Conservation (phyloP, 1,139 yeast species). For the Trichomonascaceae sp. region DNA sequence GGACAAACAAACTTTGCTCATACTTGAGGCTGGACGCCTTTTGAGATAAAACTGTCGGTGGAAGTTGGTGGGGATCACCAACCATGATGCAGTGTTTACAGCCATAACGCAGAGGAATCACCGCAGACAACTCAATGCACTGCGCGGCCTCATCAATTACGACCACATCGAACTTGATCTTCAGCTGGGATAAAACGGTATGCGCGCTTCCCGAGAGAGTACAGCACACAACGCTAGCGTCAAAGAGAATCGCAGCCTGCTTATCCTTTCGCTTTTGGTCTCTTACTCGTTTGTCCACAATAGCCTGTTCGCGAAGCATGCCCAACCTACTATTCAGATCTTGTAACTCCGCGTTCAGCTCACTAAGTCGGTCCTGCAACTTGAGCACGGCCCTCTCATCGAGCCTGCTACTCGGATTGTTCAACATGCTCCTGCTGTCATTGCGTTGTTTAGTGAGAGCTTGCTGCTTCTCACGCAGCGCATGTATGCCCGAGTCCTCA, state of each 20-base stretch:
- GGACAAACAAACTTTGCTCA: slow-evolving; percentile 85
- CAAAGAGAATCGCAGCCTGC: slow-evolving; percentile 57
- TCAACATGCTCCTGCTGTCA: slow-evolving; percentile 30
- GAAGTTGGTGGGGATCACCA: slow-evolving; percentile 97
- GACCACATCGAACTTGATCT: slow-evolving; percentile 80
- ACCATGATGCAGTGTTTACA: slow-evolving; percentile 90
- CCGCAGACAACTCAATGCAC: slow-evolving; percentile 83
- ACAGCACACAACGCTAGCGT: slow-evolving; percentile 83
- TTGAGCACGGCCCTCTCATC: slow-evolving; percentile 9
- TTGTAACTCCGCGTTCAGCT: slow-evolving; percentile 46
- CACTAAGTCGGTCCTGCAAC: slow-evolving; percentile 26
- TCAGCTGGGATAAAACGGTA: slow-evolving; percentile 61
- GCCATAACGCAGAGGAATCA: slow-evolving; percentile 89
- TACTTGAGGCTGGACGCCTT: slow-evolving; percentile 69
- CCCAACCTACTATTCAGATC: slow-evolving; percentile 62
- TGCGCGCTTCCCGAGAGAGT: slow-evolving; percentile 95
- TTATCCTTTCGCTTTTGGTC: slow-evolving; percentile 67
- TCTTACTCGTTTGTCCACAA: slow-evolving; percentile 56
- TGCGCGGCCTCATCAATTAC: slow-evolving; percentile 98
- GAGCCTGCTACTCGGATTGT: neutral
- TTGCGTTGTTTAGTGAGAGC: slow-evolving; percentile 41
- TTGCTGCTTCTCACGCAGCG: slow-evolving; percentile 39
- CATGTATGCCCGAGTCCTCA: slow-evolving; percentile 31
- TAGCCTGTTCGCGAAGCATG: slow-evolving; percentile 52
- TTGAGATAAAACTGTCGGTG: slow-evolving; percentile 94